Evolutionary conservation across 495 filamentous ascomycete genomes (phyloP).

Genomic region (Neurospora tetraspora): DNA sequence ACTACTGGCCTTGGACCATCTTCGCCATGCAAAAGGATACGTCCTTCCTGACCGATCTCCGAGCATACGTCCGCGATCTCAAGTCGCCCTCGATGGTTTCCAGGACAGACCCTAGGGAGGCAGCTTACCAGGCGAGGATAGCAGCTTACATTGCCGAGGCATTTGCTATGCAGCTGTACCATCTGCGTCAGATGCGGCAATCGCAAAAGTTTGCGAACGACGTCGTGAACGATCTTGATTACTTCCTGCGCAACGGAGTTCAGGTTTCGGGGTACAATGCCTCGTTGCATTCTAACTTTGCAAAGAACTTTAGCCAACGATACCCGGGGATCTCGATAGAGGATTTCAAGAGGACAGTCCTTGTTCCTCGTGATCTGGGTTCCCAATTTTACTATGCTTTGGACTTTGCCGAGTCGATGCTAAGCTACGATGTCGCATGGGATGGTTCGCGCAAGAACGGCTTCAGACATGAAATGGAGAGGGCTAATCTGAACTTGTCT

Average conservation of each 20-base stretch:
- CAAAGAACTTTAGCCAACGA: slow-evolving; percentile 69
- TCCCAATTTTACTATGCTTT: slow-evolving; percentile 73
- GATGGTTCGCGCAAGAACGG: slow-evolving; percentile 52
- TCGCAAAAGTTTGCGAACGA: slow-evolving; percentile 50
- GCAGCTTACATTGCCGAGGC: slow-evolving; percentile 77
- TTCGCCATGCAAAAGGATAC: slow-evolving; percentile 63
- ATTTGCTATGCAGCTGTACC: slow-evolving; percentile 83
- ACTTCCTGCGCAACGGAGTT: slow-evolving; percentile 65
- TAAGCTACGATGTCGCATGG: slow-evolving; percentile 72
- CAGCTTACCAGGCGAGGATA: slow-evolving; percentile 55
- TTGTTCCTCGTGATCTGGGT: slow-evolving; percentile 55
- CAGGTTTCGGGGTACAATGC: slow-evolving; percentile 66
- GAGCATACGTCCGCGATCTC: slow-evolving; percentile 56
- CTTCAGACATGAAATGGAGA: slow-evolving; percentile 67
- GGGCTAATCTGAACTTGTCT: slow-evolving; percentile 82
- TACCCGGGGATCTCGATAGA: slow-evolving; percentile 59
- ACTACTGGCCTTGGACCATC: slow-evolving; percentile 88
- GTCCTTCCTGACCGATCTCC: slow-evolving; percentile 57
- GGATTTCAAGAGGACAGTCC: slow-evolving; percentile 65
- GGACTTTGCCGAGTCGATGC: slow-evolving; percentile 57
- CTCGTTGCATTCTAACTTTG: slow-evolving; percentile 75
- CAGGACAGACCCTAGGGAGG: slow-evolving; percentile 37
- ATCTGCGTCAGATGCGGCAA: slow-evolving; percentile 62
- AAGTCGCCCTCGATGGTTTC: slow-evolving; percentile 35
- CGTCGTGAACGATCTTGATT: slow-evolving; percentile 62